Percentiles rank a stretch among this genome's conserved stretches.
Evolutionary conservation across 2,329 filamentous ascomycete genomes (phyloP).

Genomic region (Ophiostoma himal-ulmi): DNA sequence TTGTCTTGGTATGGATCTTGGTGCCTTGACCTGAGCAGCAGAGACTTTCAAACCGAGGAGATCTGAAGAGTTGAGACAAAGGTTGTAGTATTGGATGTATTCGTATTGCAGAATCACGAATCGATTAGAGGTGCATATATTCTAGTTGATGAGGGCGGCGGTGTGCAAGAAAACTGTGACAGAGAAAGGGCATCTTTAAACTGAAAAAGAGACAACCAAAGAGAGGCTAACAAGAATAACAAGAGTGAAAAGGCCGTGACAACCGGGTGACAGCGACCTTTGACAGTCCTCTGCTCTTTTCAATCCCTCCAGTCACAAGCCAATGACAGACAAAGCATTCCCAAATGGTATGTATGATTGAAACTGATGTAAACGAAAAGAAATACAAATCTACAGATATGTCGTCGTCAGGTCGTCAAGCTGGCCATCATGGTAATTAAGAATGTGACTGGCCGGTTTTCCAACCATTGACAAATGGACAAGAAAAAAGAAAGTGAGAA

Average conservation of each 20-base stretch:
- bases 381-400: constrained; percentile 20
- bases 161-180: not conserved
- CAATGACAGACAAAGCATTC: not conserved
- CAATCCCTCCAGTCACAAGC: too few relatives aligned
- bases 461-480: not conserved
- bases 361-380: not conserved
- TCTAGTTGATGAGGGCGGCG: not conserved
- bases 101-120: not conserved
- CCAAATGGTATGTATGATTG: not conserved
- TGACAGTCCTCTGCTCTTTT: not conserved
- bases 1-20: not conserved
- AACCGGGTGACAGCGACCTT: not conserved
- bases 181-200: not conserved
- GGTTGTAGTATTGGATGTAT: not conserved
- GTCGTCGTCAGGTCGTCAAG: constrained; percentile 8
- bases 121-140: not conserved
- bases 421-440: not conserved
- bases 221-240: too few relatives aligned
- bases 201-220: too few relatives aligned
- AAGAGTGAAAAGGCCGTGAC: not conserved
- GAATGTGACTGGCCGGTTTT: not conserved
- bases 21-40: not conserved
- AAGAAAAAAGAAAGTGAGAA: not conserved
- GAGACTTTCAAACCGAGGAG: not conserved
- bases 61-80: not conserved